phyloP scores from a whole-genome alignment of 176 grass and related monocot genomes.

The Ampelocalamus luodianensis region DNA sequence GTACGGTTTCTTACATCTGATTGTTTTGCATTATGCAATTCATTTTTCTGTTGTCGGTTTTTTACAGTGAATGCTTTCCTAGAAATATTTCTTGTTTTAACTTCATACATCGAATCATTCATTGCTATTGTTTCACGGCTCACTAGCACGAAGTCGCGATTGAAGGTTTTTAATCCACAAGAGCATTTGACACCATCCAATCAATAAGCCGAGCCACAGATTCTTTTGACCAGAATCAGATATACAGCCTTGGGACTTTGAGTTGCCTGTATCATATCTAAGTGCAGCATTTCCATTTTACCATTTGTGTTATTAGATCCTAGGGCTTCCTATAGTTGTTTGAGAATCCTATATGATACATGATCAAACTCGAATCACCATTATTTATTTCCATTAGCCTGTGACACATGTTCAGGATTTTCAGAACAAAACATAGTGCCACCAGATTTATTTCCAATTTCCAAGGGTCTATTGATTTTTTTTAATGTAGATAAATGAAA shows the following conservation, averaged over 20 bases:
- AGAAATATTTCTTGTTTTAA: not conserved
- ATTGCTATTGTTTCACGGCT: conserved; percentile 18
- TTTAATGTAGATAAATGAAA: conserved; percentile 20
- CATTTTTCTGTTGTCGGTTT: conserved; percentile 16
- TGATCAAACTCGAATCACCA: conserved; percentile 12
- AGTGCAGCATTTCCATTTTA: conserved; percentile 9
- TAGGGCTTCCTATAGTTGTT: conserved; percentile 6
- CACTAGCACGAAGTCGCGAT: not conserved
- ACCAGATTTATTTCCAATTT: conserved; percentile 7
- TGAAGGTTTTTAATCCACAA: not conserved
- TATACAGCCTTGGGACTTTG: not conserved
- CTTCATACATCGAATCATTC: conserved; percentile 24
- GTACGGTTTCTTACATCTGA: conserved; percentile 48
- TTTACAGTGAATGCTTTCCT: conserved; percentile 7
- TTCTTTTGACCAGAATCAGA: conserved; percentile 32
- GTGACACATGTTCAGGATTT: not conserved
- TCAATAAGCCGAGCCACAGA: not conserved
- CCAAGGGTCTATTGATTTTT: not conserved
- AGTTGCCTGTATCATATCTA: not conserved
- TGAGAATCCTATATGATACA: conserved; percentile 1
- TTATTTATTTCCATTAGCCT: not conserved
- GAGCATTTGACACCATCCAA: not conserved
- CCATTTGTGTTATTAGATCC: not conserved
- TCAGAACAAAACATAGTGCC: conserved; percentile 10
- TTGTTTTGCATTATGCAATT: conserved; percentile 33